Evolutionary conservation across 2,329 filamentous ascomycete genomes (phyloP).

Genomic region (Fusarium tanahbumbuense): DNA sequence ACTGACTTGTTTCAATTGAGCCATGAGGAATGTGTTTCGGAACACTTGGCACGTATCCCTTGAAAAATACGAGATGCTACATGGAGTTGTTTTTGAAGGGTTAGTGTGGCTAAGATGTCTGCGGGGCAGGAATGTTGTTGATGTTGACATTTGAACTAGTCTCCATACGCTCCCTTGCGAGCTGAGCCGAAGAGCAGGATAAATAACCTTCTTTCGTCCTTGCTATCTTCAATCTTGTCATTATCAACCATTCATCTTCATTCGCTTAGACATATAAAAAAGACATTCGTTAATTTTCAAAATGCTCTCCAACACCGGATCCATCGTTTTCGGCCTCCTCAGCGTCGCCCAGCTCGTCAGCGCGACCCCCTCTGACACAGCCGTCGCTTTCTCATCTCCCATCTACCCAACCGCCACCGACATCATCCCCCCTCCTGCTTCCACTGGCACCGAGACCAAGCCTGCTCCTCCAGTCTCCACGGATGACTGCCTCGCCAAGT

Average conservation of each 20-base stretch:
- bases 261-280: neutral
- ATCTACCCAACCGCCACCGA: constrained; percentile 17
- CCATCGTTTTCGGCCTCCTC: constrained; percentile 12
- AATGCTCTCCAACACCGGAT: constrained; percentile 25
- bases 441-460: neutral
- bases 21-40: neutral
- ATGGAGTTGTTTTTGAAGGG: neutral
- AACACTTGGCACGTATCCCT: neutral
- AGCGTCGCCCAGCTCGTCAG: constrained; percentile 9
- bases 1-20: neutral
- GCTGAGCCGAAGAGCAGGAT: neutral
- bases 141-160: neutral
- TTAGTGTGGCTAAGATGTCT: neutral
- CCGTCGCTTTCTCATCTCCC: neutral
- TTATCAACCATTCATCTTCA: neutral
- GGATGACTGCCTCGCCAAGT: constrained; percentile 11
- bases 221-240: neutral
- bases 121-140: constrained; percentile 5
- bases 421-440: neutral
- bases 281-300: neutral
- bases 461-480: neutral
- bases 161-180: neutral
- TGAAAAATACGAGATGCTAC: neutral
- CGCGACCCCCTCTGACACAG: neutral
- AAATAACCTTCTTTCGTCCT: neutral